A percentile compares a stretch with the other conserved stretches of the same genome.
phyloP scores from a whole-genome alignment of 192 early-diverging fungal genomes.

The Backusella morwellensis region DNA sequence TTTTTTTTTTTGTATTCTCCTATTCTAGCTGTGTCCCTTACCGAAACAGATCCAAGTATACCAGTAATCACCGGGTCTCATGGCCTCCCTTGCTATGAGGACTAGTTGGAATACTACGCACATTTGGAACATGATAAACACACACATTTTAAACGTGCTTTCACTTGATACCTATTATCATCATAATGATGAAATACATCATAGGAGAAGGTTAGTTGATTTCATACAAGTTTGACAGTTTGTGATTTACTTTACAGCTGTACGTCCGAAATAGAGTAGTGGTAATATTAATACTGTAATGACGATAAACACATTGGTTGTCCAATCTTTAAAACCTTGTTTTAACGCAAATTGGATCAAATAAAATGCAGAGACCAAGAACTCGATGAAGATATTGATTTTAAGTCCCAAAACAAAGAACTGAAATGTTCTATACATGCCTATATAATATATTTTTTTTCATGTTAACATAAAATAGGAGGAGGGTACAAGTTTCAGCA shows the following conservation, averaged over 20 bases:
- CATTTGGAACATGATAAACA: conserved; percentile 33
- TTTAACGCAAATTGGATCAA: conserved; percentile 24
- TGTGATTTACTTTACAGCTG: conserved; percentile 22
- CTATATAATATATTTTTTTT: conserved; percentile 6
- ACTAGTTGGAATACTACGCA: conserved; percentile 33
- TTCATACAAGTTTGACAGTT: neutral
- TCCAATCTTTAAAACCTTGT: conserved; percentile 16
- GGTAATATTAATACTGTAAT: conserved; percentile 33
- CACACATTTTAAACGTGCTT: conserved; percentile 20
- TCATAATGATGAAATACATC: neutral
- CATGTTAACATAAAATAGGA: neutral
- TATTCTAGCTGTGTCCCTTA: conserved; percentile 6
- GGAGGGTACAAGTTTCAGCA: neutral
- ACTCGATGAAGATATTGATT: conserved; percentile 41
- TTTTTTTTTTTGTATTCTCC: too few species aligned
- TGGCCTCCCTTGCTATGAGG: conserved; percentile 22
- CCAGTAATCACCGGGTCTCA: conserved; percentile 22
- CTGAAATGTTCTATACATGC: conserved; percentile 35
- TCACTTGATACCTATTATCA: conserved; percentile 23
- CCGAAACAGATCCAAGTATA: conserved; percentile 41
- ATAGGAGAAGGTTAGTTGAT: neutral
- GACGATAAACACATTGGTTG: conserved; percentile 16
- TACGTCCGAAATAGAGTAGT: conserved; percentile 28
- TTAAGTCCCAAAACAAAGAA: conserved; percentile 37
- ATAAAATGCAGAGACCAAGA: conserved; percentile 37